Base-by-base conservation (phyloP, 2,329 filamentous ascomycete species). In the Fusarium sp. region DNA sequence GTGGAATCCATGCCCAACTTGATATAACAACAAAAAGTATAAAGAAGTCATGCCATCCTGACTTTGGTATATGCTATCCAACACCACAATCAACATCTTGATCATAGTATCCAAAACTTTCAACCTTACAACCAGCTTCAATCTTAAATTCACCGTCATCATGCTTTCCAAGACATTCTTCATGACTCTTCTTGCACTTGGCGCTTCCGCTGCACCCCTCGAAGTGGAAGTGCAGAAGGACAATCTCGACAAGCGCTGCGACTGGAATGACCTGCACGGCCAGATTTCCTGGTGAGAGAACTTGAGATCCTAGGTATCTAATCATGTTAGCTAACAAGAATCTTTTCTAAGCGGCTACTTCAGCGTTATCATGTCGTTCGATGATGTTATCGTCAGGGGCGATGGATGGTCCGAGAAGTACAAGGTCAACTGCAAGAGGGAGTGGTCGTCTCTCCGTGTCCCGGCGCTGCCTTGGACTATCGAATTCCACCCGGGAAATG, bases 271-370 rank as follows among this genome's bases (percentile, higher is more conserved):
- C 34, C 6, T 37, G 34, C 34, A 37, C 10, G 18, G 34, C 34
- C 18, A n/a, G 11, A 37, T 37, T n/a, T 37, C 34, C 34, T n/a
- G 34, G 10, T n/a, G 18, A 37, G 18, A 37, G 6, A 10, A n/a
- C 0, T n/a, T 3, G 1, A n/a, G 5, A 6, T 18, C 2, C 11
- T n/a, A n/a, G 10, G 11, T 37, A 10, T 29, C 27, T 11, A n/a
- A n/a, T 10, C 4, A 11, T 37, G 10, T 3, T n/a, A 37, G 18
- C 34, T 12, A 37, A 37, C 10, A 37, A 10, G 0, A n/a, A 4
- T n/a, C 29, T 3, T 30, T 37, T 2, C 1, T 6, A n/a, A 37
- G 18, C 18, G 34, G 10, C 11, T 37, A 37, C 34, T 37, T 37
- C 34, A 37, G 34, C 18, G 34, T 37, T 6, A 37, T 37, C 18